A percentile compares a stretch with the other conserved stretches of the same genome.
These are phyloP conservation scores for Lonicera japonica DNA, from an alignment of 129 eudicot species.

Conservation along the genomic window DNA sequence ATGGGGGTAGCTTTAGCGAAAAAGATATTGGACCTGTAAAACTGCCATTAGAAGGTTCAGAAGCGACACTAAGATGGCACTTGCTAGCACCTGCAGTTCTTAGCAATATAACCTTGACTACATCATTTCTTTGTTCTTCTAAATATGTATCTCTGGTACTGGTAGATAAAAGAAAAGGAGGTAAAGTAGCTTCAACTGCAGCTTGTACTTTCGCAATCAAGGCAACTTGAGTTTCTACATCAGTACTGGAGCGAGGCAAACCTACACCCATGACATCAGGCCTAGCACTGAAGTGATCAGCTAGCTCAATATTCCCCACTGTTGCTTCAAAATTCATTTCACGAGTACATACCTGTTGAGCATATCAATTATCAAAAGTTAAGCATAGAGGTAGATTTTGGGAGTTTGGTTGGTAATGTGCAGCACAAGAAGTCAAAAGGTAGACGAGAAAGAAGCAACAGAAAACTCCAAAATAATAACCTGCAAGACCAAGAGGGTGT, in stretches of 20 bases:
- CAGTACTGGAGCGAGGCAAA: constrained; percentile 13
- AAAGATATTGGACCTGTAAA: constrained; percentile 41
- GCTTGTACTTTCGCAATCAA: constrained; percentile 52
- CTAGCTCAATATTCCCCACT: constrained; percentile 54
- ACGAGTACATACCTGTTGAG: constrained; percentile 70
- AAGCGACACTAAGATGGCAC: constrained; percentile 37
- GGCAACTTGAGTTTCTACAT: constrained; percentile 20
- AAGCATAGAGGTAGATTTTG: constrained; percentile 8
- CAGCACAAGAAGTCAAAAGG: not conserved
- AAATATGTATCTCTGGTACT: constrained; percentile 9
- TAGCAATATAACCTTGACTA: constrained; percentile 51
- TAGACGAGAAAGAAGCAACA: not conserved
- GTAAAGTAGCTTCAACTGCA: constrained; percentile 51
- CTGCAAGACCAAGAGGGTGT: constrained; percentile 52
- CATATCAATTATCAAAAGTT: constrained; percentile 31
- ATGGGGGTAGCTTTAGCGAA: constrained; percentile 65
- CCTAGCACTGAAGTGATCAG: constrained; percentile 46
- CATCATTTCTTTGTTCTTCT: constrained; percentile 21
- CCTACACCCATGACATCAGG: constrained; percentile 9
- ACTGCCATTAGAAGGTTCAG: constrained; percentile 23
- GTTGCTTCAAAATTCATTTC: constrained; percentile 67
- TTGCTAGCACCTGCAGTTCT: constrained; percentile 41
- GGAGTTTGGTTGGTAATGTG: not conserved
- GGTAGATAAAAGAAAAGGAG: constrained; percentile 18
- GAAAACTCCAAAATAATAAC: constrained; percentile 25